Conservation (phyloP, 1,284 basidiomycete genomes). For the Sanghuangporus sanghuang region DNA sequence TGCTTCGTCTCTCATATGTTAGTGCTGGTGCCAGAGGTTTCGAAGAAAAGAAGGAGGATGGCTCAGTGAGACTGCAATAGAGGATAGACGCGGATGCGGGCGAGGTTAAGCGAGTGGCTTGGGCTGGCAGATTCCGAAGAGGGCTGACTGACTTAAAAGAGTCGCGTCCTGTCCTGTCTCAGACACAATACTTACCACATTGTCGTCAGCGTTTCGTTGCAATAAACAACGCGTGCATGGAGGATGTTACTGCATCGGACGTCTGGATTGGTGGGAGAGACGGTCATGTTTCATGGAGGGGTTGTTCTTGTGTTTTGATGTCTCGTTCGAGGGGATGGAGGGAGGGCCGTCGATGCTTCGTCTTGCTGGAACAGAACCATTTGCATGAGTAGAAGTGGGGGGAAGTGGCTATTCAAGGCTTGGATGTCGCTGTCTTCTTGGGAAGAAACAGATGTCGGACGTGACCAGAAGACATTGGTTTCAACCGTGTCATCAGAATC, state of each 20-base stretch:
- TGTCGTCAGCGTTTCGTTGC: not conserved
- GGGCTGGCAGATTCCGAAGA: conserved; percentile 3
- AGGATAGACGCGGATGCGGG: not conserved
- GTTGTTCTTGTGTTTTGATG: not conserved
- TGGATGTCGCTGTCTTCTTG: no score
- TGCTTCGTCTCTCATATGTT: not conserved
- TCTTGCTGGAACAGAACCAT: no score
- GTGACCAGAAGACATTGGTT: no score
- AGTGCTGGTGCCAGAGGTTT: not conserved
- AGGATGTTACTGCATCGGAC: not conserved
- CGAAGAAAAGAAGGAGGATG: not conserved
- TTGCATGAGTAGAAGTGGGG: no score
- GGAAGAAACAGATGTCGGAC: no score
- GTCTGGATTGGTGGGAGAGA: not conserved
- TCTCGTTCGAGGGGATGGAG: no score
- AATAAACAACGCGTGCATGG: not conserved
- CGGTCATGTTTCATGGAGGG: not conserved
- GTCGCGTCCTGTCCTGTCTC: conserved; percentile 2
- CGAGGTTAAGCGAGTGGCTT: not conserved
- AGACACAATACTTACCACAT: not conserved
- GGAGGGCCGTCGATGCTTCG: no score
- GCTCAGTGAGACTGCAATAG: no score
- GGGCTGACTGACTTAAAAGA: not conserved
- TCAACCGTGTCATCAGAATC: no score
- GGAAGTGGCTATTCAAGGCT: no score